Percentiles rank a stretch among this genome's conserved stretches.
These are phyloP conservation scores for Fagopyrum tataricum DNA, from an alignment of 148 eudicot genomes.

Conservation along the genomic window DNA sequence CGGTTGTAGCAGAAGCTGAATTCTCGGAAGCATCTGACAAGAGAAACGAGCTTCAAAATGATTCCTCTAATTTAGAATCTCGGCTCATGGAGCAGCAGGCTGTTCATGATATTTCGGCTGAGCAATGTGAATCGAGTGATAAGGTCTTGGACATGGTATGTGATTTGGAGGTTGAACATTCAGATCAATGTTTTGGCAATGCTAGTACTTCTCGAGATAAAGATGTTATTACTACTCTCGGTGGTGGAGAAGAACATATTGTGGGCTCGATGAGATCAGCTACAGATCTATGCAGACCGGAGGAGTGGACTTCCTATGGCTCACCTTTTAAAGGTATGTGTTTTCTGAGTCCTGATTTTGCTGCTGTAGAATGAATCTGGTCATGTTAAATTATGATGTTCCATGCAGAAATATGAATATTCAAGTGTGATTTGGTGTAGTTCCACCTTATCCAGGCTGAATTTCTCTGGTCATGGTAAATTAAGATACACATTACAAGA, in stretches of 20 bases:
- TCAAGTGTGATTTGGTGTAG: background rate
- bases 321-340: constrained; percentile 7
- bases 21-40: background rate
- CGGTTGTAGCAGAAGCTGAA: background rate
- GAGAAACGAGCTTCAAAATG: background rate
- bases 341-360: background rate
- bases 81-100: background rate
- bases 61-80: background rate
- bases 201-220: background rate
- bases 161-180: background rate
- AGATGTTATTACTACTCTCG: constrained; percentile 6
- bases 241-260: background rate
- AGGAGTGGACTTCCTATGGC: constrained; percentile 8
- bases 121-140: constrained; percentile 9
- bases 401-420: background rate
- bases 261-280: constrained; percentile 4
- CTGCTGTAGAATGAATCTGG: background rate
- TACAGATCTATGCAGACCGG: constrained; percentile 7
- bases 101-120: background rate
- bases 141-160: background rate
- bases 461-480: background rate
- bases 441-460: background rate
- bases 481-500: background rate
- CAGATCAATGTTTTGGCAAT: constrained; percentile 4
- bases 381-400: background rate